Conservation (phyloP, 2,329 filamentous ascomycete species). For the Paracorniculantispora psalliotae region DNA sequence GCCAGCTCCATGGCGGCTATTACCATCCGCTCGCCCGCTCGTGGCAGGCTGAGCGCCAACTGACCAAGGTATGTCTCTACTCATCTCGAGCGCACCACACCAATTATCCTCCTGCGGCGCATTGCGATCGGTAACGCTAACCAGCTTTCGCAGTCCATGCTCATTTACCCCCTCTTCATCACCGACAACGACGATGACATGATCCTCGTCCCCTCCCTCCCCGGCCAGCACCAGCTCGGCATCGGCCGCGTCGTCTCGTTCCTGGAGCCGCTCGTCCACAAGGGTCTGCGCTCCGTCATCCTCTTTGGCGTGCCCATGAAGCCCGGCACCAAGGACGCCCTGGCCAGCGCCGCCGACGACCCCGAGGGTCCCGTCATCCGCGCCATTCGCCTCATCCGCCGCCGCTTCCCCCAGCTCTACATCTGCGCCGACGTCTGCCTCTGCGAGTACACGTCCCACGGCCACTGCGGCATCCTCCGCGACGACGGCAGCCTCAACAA, state of each 20-base stretch:
- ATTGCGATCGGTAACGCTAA: neutral
- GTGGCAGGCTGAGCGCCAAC: constrained; percentile 80
- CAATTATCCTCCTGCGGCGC: neutral
- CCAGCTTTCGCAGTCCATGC: constrained; percentile 73
- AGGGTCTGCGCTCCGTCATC: constrained; percentile 88
- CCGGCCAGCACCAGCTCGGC: constrained; percentile 83
- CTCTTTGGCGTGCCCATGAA: constrained; percentile 89
- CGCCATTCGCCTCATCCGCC: constrained; percentile 76
- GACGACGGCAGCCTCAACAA: constrained; percentile 95
- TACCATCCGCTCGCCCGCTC: constrained; percentile 72
- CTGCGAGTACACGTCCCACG: constrained; percentile 97
- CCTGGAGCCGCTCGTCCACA: constrained; percentile 79
- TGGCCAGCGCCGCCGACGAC: constrained; percentile 90
- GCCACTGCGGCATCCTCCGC: constrained; percentile 91
- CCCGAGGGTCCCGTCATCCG: constrained; percentile 88
- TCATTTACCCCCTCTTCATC: constrained; percentile 96
- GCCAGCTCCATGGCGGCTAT: constrained; percentile 79
- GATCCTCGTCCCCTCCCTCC: constrained; percentile 81
- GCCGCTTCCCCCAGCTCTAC: constrained; percentile 84
- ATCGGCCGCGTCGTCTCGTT: constrained; percentile 81
- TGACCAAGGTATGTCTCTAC: constrained; percentile 64
- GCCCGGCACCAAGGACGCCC: constrained; percentile 77
- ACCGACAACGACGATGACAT: constrained; percentile 93
- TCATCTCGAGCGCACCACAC: neutral
- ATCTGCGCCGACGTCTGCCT: constrained; percentile 91